These are phyloP conservation scores for Penicillium sclerotiorum DNA, from an alignment of 2,329 filamentous ascomycete genomes.

Conservation along the genomic window DNA sequence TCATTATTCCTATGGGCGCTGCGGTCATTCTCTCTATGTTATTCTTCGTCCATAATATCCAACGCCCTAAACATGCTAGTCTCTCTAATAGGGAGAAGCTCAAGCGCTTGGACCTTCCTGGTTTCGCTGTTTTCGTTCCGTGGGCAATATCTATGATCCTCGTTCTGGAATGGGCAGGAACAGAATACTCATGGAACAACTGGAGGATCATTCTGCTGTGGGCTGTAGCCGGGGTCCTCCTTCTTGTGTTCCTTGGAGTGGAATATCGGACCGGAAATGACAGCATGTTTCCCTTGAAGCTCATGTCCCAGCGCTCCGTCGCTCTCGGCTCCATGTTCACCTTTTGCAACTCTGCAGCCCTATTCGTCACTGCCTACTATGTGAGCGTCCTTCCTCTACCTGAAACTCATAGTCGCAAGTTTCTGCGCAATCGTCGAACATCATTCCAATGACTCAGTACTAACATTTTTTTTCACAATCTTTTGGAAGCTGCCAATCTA, in stretches of 20 bases:
- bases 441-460: background rate
- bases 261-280: slow-evolving; percentile 39
- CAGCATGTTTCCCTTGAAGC: slow-evolving; percentile 51
- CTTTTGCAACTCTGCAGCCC: slow-evolving; percentile 9
- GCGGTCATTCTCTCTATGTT: background rate
- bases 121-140: background rate
- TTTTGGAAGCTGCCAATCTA: slow-evolving; percentile 1
- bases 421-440: background rate
- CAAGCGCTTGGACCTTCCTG: background rate
- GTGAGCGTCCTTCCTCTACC: slow-evolving; percentile 4
- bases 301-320: slow-evolving; percentile 49
- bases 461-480: background rate
- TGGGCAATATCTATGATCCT: background rate
- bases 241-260: background rate
- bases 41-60: background rate
- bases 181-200: background rate
- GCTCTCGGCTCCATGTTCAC: slow-evolving; percentile 13
- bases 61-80: background rate
- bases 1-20: background rate
- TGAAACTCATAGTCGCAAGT: background rate
- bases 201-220: background rate
- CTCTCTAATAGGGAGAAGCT: background rate
- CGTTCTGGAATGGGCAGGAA: slow-evolving; percentile 1
- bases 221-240: background rate
- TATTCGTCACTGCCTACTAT: slow-evolving; percentile 6